Evolutionary conservation across 257 asterid genomes (phyloP), one percentile per base, ranked within the genome.

Genomic region (Cinchona pubescens): DNA sequence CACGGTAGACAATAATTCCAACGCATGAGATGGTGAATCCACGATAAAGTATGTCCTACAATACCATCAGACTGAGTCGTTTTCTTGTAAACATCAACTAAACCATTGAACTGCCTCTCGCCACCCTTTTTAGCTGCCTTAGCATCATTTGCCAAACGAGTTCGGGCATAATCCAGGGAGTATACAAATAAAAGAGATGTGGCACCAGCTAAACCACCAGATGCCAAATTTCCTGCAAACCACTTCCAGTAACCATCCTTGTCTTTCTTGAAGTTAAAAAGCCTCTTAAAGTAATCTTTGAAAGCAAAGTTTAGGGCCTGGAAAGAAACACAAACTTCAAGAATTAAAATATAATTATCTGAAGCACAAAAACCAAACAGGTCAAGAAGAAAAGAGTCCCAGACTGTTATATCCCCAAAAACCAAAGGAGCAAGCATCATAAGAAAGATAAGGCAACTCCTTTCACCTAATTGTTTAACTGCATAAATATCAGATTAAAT

Each of bases 271-370:
- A 86, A 85, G 87, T 91, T 87, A 73, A 91, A 91, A 65, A 89
- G 85, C 63, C 87, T 85, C 86, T 88, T 89, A 78, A 88, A 88
- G 84, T 91, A 88, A 75, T 91, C 96, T 83, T 89, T 91, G 78
- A 91, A 89, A 19, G 97, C 96, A 51, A 91, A 91, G 83, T 91
- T 91, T 73, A 91, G 83, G 72, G 96, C 96, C 96, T 91, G 87
- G 10, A 71, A 68, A 62, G 65, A 78, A 51, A 71, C 64, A 77
- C 25, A 72, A 75, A 63, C 5, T n/a, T 40, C 51, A 86, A 58
- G 42, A 34, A 30, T 56, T 49, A 56, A 25, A 27, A 58, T n/a
- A 60, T 14, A 18, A 58, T 45, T 73, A 62, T 34, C 32, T 49
- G 76, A 48, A 66, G 73, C 51, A 70, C 42, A 83, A 80, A 71